Evolutionary conservation across 2,329 filamentous ascomycete genomes (phyloP).

Genomic region (Cephalotrichum gorgonifer): DNA sequence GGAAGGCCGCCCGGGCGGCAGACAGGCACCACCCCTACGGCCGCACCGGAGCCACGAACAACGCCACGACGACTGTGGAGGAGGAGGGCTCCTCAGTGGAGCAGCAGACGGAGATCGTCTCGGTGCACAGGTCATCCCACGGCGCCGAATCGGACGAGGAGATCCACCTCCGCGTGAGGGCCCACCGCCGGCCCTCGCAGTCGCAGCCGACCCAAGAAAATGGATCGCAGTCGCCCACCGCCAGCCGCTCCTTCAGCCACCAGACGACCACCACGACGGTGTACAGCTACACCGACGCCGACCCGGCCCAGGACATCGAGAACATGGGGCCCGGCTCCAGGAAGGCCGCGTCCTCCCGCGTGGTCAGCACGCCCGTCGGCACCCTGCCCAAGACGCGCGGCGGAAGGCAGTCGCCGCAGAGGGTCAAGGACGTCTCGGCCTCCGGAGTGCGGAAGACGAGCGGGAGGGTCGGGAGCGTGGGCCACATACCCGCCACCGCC

Average conservation of each 20-base stretch:
- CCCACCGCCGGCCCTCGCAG: slow-evolving; percentile 49
- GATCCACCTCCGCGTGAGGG: slow-evolving; percentile 63
- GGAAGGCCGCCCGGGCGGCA: slow-evolving; percentile 70
- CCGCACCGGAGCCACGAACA: slow-evolving; percentile 32
- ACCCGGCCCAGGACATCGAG: slow-evolving; percentile 60
- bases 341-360: slow-evolving; percentile 24
- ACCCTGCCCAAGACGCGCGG: slow-evolving; percentile 56
- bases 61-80: slow-evolving; percentile 28
- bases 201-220: not conserved
- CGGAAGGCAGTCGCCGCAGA: slow-evolving; percentile 41
- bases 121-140: slow-evolving; percentile 50
- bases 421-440: slow-evolving; percentile 18
- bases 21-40: slow-evolving; percentile 69
- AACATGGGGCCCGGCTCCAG: slow-evolving; percentile 43
- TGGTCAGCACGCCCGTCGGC: slow-evolving; percentile 35
- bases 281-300: slow-evolving; percentile 36
- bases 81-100: slow-evolving; percentile 38
- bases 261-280: slow-evolving; percentile 43
- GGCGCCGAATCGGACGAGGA: slow-evolving; percentile 73
- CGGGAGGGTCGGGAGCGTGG: slow-evolving; percentile 52
- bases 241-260: slow-evolving; percentile 58
- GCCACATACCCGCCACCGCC: slow-evolving; percentile 31
- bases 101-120: slow-evolving; percentile 50
- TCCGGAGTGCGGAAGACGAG: slow-evolving; percentile 55
- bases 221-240: not conserved